Conservation (phyloP, 2,329 filamentous ascomycete genomes). For the Didymella exigua region DNA sequence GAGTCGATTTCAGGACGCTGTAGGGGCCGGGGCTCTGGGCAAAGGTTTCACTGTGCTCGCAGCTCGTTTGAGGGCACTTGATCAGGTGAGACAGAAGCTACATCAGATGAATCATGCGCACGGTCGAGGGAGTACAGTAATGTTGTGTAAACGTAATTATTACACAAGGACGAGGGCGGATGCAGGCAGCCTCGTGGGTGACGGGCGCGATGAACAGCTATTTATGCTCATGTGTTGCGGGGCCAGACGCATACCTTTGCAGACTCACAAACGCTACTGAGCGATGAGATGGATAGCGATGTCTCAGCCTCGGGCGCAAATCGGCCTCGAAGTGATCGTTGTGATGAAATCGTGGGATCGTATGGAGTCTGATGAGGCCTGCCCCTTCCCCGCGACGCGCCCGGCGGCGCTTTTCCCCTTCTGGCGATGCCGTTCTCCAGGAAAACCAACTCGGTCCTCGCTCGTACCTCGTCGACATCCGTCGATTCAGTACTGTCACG, state of each 20-base stretch:
- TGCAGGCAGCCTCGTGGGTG: not conserved
- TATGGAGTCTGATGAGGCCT: not conserved
- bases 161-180: not conserved
- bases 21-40: not conserved
- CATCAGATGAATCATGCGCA: not conserved
- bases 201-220: not conserved
- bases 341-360: not conserved
- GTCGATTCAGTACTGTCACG: conserved; percentile 48
- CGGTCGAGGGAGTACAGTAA: no score
- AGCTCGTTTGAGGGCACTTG: not conserved
- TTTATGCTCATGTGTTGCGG: not conserved
- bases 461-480: not conserved
- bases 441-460: not conserved
- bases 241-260: not conserved
- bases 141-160: not conserved
- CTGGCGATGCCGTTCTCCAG: not conserved
- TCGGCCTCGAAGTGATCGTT: not conserved
- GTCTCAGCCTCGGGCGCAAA: not conserved
- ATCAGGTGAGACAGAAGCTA: not conserved
- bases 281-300: not conserved
- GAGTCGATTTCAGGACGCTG: not conserved
- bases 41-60: not conserved
- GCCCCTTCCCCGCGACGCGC: not conserved
- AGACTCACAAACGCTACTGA: not conserved
- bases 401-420: not conserved